A percentile compares a stretch with the other conserved stretches of the same genome.
Evolutionary conservation across 2,329 filamentous ascomycete genomes (phyloP).

Genomic region (Cytospora paraplurivora): DNA sequence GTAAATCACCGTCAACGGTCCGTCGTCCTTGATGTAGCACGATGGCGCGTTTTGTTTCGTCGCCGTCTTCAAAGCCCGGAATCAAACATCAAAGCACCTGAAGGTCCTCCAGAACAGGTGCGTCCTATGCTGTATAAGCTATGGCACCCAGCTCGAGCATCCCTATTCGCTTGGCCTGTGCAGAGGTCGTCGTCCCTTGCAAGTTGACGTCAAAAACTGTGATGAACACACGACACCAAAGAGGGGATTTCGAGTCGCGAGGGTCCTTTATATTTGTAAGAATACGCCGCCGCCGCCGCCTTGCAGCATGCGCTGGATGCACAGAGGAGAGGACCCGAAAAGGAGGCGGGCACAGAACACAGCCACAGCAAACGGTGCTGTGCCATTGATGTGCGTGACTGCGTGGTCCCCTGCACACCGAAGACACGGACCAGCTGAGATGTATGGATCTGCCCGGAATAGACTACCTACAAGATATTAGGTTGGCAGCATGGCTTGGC

Average conservation of each 20-base stretch:
- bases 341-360: constrained; percentile 12
- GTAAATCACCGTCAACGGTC: neutral
- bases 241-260: neutral
- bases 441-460: neutral
- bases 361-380: constrained; percentile 10
- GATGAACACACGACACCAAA: neutral
- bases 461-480: neutral
- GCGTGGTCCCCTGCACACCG: neutral
- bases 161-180: too few species aligned
- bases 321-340: constrained; percentile 9
- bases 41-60: constrained; percentile 1
- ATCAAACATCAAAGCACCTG: too few species aligned
- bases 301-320: constrained; percentile 3
- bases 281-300: neutral
- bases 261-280: constrained; percentile 4
- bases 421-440: neutral
- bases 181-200: too few species aligned
- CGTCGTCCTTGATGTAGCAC: neutral
- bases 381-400: constrained; percentile 8
- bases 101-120: too few species aligned
- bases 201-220: too few species aligned
- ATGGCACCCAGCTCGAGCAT: too few species aligned
- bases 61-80: too few species aligned
- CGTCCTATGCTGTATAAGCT: too few species aligned
- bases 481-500: neutral